Percentiles rank a stretch among this genome's conserved stretches.
phyloP scores from a whole-genome alignment of 2,329 filamentous ascomycete species.

The Pleurostoma richardsiae region DNA sequence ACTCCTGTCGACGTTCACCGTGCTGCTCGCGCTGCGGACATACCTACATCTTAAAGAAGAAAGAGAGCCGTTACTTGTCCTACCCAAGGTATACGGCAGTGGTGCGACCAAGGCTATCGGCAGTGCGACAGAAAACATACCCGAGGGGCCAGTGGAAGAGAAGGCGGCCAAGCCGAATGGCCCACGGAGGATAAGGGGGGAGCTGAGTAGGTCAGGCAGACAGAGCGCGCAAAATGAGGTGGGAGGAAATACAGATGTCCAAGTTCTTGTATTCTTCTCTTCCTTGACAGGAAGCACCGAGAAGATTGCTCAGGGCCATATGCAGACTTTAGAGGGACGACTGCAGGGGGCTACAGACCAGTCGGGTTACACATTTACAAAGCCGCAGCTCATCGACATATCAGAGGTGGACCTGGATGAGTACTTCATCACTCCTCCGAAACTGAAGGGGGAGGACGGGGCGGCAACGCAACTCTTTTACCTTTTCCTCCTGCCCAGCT shows the following conservation, averaged over 20 bases:
- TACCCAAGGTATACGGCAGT: conserved; percentile 27
- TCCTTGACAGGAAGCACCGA: conserved; percentile 83
- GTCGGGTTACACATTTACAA: conserved; percentile 33
- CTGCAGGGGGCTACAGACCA: conserved; percentile 42
- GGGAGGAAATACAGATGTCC: conserved; percentile 39
- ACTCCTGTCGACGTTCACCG: conserved; percentile 29
- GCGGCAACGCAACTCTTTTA: conserved; percentile 65
- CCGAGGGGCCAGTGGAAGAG: conserved; percentile 4
- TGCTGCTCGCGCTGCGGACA: conserved; percentile 31
- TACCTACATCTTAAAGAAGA: conserved; percentile 34
- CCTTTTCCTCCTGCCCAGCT: conserved; percentile 78
- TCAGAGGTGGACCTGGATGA: conserved; percentile 89
- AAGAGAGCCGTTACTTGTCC: conserved; percentile 25
- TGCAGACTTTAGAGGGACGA: conserved; percentile 45
- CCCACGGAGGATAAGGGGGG: conserved; percentile 40
- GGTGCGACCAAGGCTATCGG: conserved; percentile 1
- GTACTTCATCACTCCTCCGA: conserved; percentile 77
- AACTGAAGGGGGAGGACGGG: conserved; percentile 38
- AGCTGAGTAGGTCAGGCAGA: conserved; percentile 26
- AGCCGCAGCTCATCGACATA: conserved; percentile 68
- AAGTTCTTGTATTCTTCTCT: conserved; percentile 81
- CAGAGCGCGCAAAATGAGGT: conserved; percentile 18
- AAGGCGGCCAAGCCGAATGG: conserved; percentile 29
- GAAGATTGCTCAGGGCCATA: conserved; percentile 61
- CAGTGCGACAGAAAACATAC: background rate